These are phyloP conservation scores for Lophiotrema nucula DNA, from an alignment of 495 filamentous ascomycete species.

Conservation along the genomic window DNA sequence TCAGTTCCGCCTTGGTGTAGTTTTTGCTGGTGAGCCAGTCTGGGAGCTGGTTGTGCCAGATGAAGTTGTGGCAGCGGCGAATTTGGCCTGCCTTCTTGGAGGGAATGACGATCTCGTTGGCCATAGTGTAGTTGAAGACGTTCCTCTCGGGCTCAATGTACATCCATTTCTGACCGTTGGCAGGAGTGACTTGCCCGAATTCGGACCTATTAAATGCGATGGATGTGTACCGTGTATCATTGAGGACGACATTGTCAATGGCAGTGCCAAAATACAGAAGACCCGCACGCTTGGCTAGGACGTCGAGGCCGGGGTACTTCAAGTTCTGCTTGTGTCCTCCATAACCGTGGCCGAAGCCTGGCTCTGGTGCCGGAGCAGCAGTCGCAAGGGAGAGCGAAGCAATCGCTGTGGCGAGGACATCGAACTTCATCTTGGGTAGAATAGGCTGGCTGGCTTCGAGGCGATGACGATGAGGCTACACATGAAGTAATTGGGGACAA, in stretches of 20 bases:
- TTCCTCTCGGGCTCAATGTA: constrained; percentile 46
- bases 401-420: constrained; percentile 8
- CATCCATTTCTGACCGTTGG: constrained; percentile 53
- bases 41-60: constrained; percentile 42
- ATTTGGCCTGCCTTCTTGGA: constrained; percentile 27
- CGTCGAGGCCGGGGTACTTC: constrained; percentile 40
- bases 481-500: too few relatives aligned
- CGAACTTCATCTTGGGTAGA: constrained; percentile 25
- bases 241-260: constrained; percentile 47
- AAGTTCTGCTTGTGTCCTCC: background rate
- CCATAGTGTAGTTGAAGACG: constrained; percentile 40
- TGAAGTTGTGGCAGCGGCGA: constrained; percentile 42
- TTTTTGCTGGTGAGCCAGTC: constrained; percentile 36
- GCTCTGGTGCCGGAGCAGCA: constrained; percentile 7
- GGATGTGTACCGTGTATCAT: constrained; percentile 42
- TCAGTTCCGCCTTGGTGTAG: constrained; percentile 35
- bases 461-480: too few relatives aligned
- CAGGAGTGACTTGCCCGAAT: constrained; percentile 55
- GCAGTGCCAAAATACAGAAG: constrained; percentile 52
- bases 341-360: constrained; percentile 2
- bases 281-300: constrained; percentile 45
- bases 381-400: background rate
- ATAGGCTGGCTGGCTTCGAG: too few relatives aligned
- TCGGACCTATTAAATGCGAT: constrained; percentile 48
- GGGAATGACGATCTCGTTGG: constrained; percentile 33